Evolutionary conservation across 129 eudicot species (phyloP).

Genomic region (Flaveria trinervia): DNA sequence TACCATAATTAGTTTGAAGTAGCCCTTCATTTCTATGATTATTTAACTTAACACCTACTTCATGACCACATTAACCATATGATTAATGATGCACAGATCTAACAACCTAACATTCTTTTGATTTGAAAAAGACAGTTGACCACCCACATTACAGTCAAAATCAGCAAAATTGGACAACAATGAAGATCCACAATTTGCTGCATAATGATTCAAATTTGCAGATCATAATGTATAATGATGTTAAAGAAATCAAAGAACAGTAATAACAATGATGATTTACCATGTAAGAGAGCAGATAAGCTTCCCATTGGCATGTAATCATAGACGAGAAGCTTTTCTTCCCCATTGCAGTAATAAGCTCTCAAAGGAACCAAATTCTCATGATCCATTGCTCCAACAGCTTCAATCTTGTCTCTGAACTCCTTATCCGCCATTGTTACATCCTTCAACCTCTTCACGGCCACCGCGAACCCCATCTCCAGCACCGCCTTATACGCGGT

Average conservation of each 20-base stretch:
- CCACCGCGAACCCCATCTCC: conserved; percentile 69
- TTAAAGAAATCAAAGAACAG: background rate
- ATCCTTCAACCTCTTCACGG: conserved; percentile 89
- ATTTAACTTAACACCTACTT: conserved; percentile 29
- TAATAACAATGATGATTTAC: conserved; percentile 30
- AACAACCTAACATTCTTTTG: conserved; percentile 7
- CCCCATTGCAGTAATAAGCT: conserved; percentile 71
- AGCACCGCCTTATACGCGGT: conserved; percentile 87
- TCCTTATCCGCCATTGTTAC: conserved; percentile 70
- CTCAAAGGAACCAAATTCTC: conserved; percentile 75
- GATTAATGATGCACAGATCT: background rate
- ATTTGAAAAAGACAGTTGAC: conserved; percentile 39
- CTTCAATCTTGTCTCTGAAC: conserved; percentile 71
- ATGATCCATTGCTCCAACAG: conserved; percentile 67
- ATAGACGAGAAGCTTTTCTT: conserved; percentile 84
- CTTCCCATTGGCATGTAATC: conserved; percentile 98
- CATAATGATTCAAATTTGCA: background rate
- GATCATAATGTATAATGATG: background rate
- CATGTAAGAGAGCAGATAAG: conserved; percentile 94
- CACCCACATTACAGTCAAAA: conserved; percentile 28
- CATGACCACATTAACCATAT: conserved; percentile 28
- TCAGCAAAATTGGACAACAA: conserved; percentile 3
- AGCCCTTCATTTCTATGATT: background rate
- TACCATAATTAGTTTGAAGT: background rate
- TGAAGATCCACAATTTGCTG: conserved; percentile 32